Base-by-base conservation (phyloP, 1,139 yeast species). In the Ashbya aceris region DNA sequence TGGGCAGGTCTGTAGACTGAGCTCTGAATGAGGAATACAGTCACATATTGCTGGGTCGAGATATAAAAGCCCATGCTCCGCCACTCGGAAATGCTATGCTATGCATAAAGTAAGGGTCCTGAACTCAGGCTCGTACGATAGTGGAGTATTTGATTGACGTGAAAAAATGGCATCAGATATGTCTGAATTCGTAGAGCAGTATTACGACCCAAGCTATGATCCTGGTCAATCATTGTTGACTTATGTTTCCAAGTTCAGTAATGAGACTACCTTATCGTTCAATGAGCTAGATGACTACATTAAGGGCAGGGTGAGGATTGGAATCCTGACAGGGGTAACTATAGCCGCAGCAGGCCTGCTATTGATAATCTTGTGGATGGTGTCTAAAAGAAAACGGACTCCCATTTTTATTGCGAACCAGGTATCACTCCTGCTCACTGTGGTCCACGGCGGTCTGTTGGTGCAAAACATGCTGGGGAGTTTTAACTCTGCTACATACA, bases 381-480 rank as follows among this genome's bases (percentile, higher is more conserved):
- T 76, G 7, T 68, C 77, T 5, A 70, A 67, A 35, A 71, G 69
- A 44, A 75, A 69, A 52, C 71, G 64, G 33, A 75, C 87, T 0
- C 83, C 87, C 4, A 74, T 86, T 29, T 87, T 84, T 58, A 61
- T 79, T 17, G 64, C 85, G 41, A 86, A 87, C 61, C 79, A 77
- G 54, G 42, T 68, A 2, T 74, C 83, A 13, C 67, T 87, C 42
- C 41, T 74, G 2, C 58, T 76, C 4, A 63, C 79, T 35, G 61
- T 80, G 5, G 45, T 84, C 9, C 82, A 80, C 45, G 74, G 85
- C 1, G 68, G 71, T 6, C 64, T 83, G n/a, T 79, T 70, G 60
- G 55, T 80, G 27, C 69, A 64, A 12, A 77, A 76, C 49, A 59
- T 79, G 27, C 55, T 71, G 30, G 76, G 82, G 4, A 70, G 78